These are phyloP conservation scores for Madurella fahalii DNA, from an alignment of 2,329 filamentous ascomycete species.

Conservation along the genomic window DNA sequence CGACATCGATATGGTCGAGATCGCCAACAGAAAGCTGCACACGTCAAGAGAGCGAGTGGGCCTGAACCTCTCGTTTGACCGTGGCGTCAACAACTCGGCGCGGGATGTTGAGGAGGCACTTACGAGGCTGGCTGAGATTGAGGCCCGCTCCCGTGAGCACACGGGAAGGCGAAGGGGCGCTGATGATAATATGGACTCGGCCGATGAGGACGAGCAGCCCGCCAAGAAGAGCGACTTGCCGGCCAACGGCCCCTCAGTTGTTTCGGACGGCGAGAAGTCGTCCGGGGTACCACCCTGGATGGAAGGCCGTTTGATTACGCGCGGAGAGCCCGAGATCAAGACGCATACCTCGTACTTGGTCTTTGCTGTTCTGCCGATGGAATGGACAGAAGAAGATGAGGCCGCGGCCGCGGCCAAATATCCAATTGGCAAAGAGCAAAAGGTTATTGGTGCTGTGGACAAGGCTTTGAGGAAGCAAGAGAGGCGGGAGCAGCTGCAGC, in stretches of 20 bases:
- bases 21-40: constrained; percentile 74
- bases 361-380: constrained; percentile 82
- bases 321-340: constrained; percentile 84
- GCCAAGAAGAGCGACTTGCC: constrained; percentile 27
- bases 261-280: constrained; percentile 26
- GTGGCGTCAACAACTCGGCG: constrained; percentile 65
- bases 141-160: constrained; percentile 60
- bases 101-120: constrained; percentile 78
- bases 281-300: constrained; percentile 56
- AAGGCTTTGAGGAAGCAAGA: constrained; percentile 53
- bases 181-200: constrained; percentile 17
- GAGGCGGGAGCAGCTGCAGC: constrained; percentile 49
- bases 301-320: constrained; percentile 73
- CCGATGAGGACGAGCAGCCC: constrained; percentile 1
- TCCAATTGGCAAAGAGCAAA: constrained; percentile 52
- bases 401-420: constrained; percentile 59
- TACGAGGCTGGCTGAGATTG: constrained; percentile 66
- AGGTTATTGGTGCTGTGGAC: constrained; percentile 50
- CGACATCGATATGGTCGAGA: constrained; percentile 89
- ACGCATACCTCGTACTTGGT: constrained; percentile 96
- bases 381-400: constrained; percentile 84
- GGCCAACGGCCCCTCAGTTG: constrained; percentile 29
- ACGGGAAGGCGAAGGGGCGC: constrained; percentile 32
- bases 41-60: constrained; percentile 79
- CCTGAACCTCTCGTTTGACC: constrained; percentile 59